Percentiles rank a stretch among this genome's conserved stretches.
Conservation (phyloP, 345 rosid genomes). For the Eucalyptus pauciflora region DNA sequence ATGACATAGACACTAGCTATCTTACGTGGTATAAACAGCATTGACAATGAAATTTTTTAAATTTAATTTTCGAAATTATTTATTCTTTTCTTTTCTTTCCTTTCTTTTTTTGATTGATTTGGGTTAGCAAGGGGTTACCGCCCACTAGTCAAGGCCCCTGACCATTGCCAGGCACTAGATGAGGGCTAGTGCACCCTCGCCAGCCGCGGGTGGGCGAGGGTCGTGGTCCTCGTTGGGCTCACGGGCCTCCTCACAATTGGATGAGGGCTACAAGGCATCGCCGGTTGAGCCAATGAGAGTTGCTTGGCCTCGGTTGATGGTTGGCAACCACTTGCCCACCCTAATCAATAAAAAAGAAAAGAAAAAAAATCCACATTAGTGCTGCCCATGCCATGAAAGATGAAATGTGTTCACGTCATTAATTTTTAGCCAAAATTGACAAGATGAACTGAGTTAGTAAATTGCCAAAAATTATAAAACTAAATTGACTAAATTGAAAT, state of each 20-base stretch:
- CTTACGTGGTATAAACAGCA: accelerated
- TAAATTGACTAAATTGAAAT: accelerated
- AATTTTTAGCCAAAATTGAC: accelerated
- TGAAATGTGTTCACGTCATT: accelerated
- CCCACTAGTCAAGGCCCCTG: accelerated
- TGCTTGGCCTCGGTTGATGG: accelerated
- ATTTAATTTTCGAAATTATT: accelerated
- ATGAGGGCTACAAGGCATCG: accelerated
- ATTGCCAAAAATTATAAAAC: accelerated
- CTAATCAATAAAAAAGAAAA: accelerated
- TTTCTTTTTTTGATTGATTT: no score
- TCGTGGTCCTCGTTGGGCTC: accelerated
- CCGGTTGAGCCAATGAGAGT: accelerated
- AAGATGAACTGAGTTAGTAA: accelerated
- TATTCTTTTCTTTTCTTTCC: accelerated
- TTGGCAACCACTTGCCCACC: accelerated
- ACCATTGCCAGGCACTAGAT: accelerated
- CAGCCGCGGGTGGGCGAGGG: accelerated
- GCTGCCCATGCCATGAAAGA: accelerated
- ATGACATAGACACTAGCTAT: accelerated
- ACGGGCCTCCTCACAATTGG: accelerated
- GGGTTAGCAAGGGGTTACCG: accelerated
- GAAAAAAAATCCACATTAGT: no score
- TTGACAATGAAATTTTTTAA: accelerated
- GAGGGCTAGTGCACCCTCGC: accelerated